These are phyloP conservation scores for Ophiorrhiza pumila DNA, from an alignment of 257 asterid genomes.

Conservation along the genomic window DNA sequence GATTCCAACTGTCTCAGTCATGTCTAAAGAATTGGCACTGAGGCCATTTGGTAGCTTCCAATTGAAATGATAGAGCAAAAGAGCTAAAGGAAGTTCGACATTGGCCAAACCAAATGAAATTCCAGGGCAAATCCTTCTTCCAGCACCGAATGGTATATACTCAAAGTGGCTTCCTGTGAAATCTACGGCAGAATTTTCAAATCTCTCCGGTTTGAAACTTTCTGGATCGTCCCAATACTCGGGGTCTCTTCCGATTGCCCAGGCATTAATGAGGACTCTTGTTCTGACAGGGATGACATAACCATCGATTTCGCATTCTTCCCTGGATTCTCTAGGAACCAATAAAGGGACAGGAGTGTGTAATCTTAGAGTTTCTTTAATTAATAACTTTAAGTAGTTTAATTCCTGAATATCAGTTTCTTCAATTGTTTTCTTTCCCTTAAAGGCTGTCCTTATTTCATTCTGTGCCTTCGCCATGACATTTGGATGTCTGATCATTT, in stretches of 20 bases:
- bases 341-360: conserved; percentile 28
- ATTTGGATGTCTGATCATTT: conserved; percentile 23
- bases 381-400: conserved; percentile 20
- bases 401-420: conserved; percentile 18
- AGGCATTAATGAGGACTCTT: conserved; percentile 10
- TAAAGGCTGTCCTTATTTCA: conserved; percentile 21
- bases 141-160: not conserved
- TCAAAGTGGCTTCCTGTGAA: conserved; percentile 21
- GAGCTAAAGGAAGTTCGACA: conserved; percentile 12
- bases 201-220: not conserved
- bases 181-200: conserved; percentile 7
- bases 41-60: conserved; percentile 26
- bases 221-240: conserved; percentile 22
- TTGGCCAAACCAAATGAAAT: not conserved
- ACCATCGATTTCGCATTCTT: conserved; percentile 17
- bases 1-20: conserved; percentile 17
- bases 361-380: conserved; percentile 36
- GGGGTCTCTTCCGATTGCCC: conserved; percentile 26
- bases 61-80: conserved; percentile 25
- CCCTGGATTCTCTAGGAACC: conserved; percentile 22
- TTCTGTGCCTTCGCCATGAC: conserved; percentile 29
- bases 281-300: conserved; percentile 8
- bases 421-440: conserved; percentile 14
- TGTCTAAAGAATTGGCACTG: conserved; percentile 12
- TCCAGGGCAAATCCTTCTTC: not conserved